phyloP scores from a whole-genome alignment of 139 green algal genomes.

The Chlamydomonas sphaeroides region DNA sequence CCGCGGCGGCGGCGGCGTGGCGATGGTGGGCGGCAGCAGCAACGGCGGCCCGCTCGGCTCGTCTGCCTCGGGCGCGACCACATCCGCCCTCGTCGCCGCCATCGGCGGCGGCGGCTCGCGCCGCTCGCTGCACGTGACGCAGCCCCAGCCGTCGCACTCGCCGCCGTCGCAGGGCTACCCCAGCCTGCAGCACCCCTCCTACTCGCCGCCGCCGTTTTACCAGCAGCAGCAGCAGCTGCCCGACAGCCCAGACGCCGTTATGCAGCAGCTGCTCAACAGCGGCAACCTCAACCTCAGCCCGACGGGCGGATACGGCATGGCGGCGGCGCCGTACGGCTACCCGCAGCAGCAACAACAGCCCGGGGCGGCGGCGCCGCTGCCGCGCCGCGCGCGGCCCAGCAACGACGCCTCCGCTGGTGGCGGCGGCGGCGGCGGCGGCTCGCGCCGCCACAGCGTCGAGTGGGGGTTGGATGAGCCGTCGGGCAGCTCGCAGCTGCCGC shows the following conservation, averaged over 20 bases:
- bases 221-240: neutral
- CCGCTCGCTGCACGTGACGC: neutral
- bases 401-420: neutral
- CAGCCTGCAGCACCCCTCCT: no score
- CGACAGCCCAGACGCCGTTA: neutral
- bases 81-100: no score
- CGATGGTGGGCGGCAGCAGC: neutral
- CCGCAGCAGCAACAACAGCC: neutral
- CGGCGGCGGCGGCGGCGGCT: neutral
- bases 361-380: neutral
- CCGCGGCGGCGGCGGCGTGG: neutral
- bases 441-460: neutral
- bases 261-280: conserved; percentile 14
- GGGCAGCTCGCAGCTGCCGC: conserved; percentile 15
- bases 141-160: no score
- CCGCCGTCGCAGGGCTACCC: no score
- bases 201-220: no score
- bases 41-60: no score
- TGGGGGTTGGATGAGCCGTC: conserved; percentile 34
- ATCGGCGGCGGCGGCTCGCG: neutral
- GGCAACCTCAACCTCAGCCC: neutral
- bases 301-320: no score
- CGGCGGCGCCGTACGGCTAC: no score
- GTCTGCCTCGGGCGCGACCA: no score
- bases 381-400: neutral